Conservation (phyloP, 768 basidiomycete species). For the Lentinula guzmanii region DNA sequence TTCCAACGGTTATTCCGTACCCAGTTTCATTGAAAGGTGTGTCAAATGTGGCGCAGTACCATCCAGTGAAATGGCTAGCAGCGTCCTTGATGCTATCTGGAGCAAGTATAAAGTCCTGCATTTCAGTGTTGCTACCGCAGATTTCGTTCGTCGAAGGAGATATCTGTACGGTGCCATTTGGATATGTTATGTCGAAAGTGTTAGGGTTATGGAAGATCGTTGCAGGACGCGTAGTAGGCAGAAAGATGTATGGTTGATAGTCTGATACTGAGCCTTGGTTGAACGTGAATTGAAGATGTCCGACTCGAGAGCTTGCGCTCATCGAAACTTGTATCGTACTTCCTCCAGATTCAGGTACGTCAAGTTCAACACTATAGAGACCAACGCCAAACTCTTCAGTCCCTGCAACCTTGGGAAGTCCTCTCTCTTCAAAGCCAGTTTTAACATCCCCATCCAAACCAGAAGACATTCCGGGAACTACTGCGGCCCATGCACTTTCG, state of each 20-base stretch:
- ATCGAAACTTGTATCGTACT: conserved; percentile 52
- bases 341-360: conserved; percentile 35
- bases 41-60: conserved; percentile 58
- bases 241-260: conserved; percentile 47
- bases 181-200: conserved; percentile 34
- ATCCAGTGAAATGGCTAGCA: conserved; percentile 41
- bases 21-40: conserved; percentile 25
- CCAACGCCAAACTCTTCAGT: conserved; percentile 48
- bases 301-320: conserved; percentile 66
- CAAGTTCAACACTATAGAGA: conserved; percentile 53
- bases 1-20: conserved; percentile 47
- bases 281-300: conserved; percentile 70
- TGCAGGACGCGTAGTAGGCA: conserved; percentile 63
- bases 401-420: conserved; percentile 44
- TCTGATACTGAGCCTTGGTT: conserved; percentile 16
- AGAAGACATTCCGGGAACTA: conserved; percentile 50
- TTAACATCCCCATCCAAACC: conserved; percentile 29
- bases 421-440: conserved; percentile 52
- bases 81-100: conserved; percentile 37
- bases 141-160: conserved; percentile 40
- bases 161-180: conserved; percentile 45
- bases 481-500: conserved; percentile 58
- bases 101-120: conserved; percentile 66
- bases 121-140: conserved; percentile 58
- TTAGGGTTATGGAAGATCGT: conserved; percentile 28